Base-by-base conservation (phyloP, 1,284 basidiomycete species). In the Malassezia psittaci region DNA sequence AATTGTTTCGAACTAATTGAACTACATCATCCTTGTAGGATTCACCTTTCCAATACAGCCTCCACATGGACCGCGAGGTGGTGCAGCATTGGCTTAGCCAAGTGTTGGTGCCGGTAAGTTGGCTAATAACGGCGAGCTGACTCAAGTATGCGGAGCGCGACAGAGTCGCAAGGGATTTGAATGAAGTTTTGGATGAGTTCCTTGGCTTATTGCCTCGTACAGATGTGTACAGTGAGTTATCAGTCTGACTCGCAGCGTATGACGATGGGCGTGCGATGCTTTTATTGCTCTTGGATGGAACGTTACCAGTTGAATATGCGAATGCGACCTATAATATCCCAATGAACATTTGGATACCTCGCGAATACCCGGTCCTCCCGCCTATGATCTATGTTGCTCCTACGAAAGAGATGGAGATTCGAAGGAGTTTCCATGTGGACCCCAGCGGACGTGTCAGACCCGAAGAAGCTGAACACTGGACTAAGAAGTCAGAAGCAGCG, bases 361-460 rank as follows among this genome's bases (percentile, higher is more conserved):
- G 60, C 15, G 62, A 54, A 11, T 72, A 69, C 43, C 68, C 72
- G 2, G 79, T 80, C 41, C 78, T 80, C 33, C 83, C 90, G 1
- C 94, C 94, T 8, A 82, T 98, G 66, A 81, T 82, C n/a, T 96
- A 89, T 77, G 91, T 99, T 60, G 85, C 88, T 11, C 93, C 94
- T n/a, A 96, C 90, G 0, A 81, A 79, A 48, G 85, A 88, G 65
- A 91, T 98, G 86, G 83, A 90, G 55, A 83, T 99, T 62, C 83
- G 85, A 60, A 81, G 86, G 24, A 82, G 85, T 12, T 81, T 79
- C 46, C 79, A 83, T 65, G 80, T 96, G 61, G 90, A 96, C 66
- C 82, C 85, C 45, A 88, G 87, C 68, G 94, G 94, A n/a, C 9
- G 79, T 80, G 62, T 88, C 66, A 76, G 75, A 38, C 78, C 82